A percentile compares a stretch with the other conserved stretches of the same genome.
Conservation (phyloP, 75 land plant genomes). For the Pinus albicaulis region DNA sequence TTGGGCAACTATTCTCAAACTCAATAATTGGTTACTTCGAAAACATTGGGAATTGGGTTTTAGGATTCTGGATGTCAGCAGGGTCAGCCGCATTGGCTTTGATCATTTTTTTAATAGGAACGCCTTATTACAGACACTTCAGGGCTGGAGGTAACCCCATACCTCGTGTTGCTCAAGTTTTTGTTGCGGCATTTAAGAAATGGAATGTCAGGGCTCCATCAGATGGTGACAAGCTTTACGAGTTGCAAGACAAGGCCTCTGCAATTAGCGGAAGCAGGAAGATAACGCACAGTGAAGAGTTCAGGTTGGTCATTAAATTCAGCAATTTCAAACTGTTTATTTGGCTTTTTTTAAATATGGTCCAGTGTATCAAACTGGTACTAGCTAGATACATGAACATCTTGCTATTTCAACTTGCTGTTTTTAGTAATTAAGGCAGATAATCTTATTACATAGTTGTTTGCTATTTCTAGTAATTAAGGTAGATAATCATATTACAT, state of each 20-base stretch:
- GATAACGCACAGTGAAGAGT: constrained; percentile 55
- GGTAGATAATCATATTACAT: too few species aligned
- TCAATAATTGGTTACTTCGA: constrained; percentile 55
- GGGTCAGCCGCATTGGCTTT: constrained; percentile 26
- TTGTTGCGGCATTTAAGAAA: constrained; percentile 55
- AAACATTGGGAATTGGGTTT: constrained; percentile 43
- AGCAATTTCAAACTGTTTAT: background rate
- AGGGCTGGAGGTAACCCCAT: constrained; percentile 59
- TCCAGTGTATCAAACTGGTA: too few species aligned
- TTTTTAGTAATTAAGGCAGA: too few species aligned
- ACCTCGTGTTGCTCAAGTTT: constrained; percentile 49
- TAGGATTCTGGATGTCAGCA: constrained; percentile 54
- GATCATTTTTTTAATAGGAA: constrained; percentile 42
- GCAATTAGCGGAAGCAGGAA: constrained; percentile 72
- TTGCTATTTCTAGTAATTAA: too few species aligned
- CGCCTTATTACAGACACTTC: constrained; percentile 43
- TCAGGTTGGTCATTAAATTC: constrained; percentile 24
- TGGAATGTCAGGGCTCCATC: constrained; percentile 26
- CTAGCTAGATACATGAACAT: too few species aligned
- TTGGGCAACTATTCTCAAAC: constrained; percentile 60
- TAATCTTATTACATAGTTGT: too few species aligned
- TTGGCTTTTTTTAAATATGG: too few species aligned
- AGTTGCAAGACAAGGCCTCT: constrained; percentile 42
- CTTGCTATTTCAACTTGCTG: too few species aligned
- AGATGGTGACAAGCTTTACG: constrained; percentile 30